Conservation (phyloP, 345 rosid species). For the Fremontodendron californicum region DNA sequence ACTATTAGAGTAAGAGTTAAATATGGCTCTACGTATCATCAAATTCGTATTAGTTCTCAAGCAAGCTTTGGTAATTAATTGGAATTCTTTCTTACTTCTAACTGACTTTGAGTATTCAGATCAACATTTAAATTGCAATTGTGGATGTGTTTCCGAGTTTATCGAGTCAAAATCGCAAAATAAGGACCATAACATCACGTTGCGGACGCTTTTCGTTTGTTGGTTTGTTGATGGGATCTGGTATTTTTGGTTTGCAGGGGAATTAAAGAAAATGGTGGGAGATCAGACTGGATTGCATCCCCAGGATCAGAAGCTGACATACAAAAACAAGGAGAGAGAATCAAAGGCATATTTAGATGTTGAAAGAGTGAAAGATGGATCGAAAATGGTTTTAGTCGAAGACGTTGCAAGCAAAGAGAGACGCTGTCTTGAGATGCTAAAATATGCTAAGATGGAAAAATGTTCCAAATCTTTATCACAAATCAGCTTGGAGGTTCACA, state of each 20-base stretch:
- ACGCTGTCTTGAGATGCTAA: conserved; percentile 47
- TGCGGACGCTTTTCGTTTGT: too few species aligned
- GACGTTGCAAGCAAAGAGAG: conserved; percentile 45
- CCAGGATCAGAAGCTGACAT: conserved; percentile 57
- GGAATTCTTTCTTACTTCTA: not conserved
- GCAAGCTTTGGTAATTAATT: conserved; percentile 60
- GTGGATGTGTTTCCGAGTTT: too few species aligned
- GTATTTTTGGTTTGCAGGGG: conserved; percentile 37
- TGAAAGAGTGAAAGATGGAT: conserved; percentile 48
- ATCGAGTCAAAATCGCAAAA: too few species aligned
- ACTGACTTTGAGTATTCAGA: too few species aligned
- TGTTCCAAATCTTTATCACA: conserved; percentile 41
- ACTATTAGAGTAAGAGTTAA: conserved; percentile 46
- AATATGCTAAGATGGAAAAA: conserved; percentile 42
- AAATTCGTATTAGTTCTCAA: conserved; percentile 40
- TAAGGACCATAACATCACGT: too few species aligned
- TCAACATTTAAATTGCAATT: too few species aligned
- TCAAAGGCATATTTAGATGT: conserved; percentile 48
- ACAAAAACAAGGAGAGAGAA: conserved; percentile 55
- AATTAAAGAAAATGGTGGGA: conserved; percentile 50
- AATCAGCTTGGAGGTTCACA: conserved; percentile 41
- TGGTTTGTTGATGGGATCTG: too few species aligned
- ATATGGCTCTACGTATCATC: conserved; percentile 33
- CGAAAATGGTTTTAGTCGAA: conserved; percentile 47
- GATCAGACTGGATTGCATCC: conserved; percentile 48